Percentiles rank a stretch among this genome's conserved stretches.
phyloP scores from a whole-genome alignment of 139 green algal genomes.

The Yamagishiella unicocca region DNA sequence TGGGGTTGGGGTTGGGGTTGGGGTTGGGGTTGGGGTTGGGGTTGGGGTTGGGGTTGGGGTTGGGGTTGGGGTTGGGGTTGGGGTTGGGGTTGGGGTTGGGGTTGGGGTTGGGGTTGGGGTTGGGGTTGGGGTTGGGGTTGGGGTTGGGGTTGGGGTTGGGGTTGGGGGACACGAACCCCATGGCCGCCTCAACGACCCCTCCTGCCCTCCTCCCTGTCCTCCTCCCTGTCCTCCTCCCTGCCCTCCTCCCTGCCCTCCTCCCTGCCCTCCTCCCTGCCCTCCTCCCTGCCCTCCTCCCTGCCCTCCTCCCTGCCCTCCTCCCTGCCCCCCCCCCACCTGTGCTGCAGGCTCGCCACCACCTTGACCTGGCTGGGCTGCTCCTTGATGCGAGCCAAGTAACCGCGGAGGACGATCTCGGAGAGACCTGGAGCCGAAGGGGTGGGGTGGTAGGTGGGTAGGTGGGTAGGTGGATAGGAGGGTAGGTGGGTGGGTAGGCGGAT shows the following conservation, averaged over 20 bases:
- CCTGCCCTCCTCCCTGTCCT: neutral
- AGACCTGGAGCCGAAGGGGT: slow-evolving; percentile 10
- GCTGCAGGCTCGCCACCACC: slow-evolving; percentile 41
- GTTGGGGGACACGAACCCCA: neutral
- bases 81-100: too few species aligned
- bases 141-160: too few species aligned
- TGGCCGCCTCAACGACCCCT: too few species aligned
- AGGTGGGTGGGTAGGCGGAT: neutral
- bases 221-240: too few species aligned
- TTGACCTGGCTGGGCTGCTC: slow-evolving; percentile 49
- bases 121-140: too few species aligned
- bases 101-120: too few species aligned
- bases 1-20: too few species aligned
- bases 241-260: neutral
- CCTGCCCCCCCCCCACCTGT: slow-evolving; percentile 42
- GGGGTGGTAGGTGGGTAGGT: neutral
- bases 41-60: too few species aligned
- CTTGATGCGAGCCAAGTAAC: slow-evolving; percentile 13
- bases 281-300: neutral
- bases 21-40: too few species aligned
- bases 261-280: neutral
- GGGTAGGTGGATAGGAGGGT: neutral
- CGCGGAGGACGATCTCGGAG: slow-evolving; percentile 34
- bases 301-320: neutral
- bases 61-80: too few species aligned